A percentile compares a stretch with the other conserved stretches of the same genome.
These are phyloP conservation scores for Candolleomyces eurysporus DNA, from an alignment of 768 basidiomycete species.

Conservation along the genomic window DNA sequence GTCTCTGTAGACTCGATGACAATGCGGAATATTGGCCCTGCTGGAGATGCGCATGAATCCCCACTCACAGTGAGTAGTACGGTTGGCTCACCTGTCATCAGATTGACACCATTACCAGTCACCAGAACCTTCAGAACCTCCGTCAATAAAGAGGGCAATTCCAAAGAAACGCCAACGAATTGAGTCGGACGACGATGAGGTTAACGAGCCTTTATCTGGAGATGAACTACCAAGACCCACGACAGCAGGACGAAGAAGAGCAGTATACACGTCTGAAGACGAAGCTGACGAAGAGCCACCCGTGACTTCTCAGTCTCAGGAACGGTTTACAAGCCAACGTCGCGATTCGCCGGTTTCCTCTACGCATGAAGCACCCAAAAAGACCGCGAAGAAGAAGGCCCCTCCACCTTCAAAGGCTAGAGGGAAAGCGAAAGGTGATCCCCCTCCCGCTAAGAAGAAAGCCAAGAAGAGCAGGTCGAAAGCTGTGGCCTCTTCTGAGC, in stretches of 20 bases:
- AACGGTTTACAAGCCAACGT: neutral
- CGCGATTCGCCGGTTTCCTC: neutral
- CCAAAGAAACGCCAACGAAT: constrained; percentile 8
- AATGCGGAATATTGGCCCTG: neutral
- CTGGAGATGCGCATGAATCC: neutral
- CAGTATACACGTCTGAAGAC: neutral
- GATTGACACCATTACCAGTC: neutral
- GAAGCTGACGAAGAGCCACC: neutral
- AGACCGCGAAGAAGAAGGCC: neutral
- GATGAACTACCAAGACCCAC: neutral
- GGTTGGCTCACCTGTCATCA: constrained; percentile 12
- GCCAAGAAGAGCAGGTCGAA: constrained; percentile 11
- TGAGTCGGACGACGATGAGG: constrained; percentile 5
- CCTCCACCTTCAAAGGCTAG: neutral
- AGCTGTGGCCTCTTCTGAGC: constrained; percentile 11
- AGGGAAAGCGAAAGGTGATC: constrained; percentile 46
- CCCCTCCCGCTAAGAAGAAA: constrained; percentile 19
- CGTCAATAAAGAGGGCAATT: neutral
- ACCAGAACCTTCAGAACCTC: neutral
- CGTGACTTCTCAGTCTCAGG: neutral
- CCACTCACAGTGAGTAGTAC: neutral
- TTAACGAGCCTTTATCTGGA: neutral
- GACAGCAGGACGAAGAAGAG: neutral
- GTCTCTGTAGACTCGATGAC: too few species aligned
- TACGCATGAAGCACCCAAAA: neutral